These are phyloP conservation scores for Trichoderma koningiopsis DNA, from an alignment of 2,329 filamentous ascomycete genomes.

Conservation along the genomic window DNA sequence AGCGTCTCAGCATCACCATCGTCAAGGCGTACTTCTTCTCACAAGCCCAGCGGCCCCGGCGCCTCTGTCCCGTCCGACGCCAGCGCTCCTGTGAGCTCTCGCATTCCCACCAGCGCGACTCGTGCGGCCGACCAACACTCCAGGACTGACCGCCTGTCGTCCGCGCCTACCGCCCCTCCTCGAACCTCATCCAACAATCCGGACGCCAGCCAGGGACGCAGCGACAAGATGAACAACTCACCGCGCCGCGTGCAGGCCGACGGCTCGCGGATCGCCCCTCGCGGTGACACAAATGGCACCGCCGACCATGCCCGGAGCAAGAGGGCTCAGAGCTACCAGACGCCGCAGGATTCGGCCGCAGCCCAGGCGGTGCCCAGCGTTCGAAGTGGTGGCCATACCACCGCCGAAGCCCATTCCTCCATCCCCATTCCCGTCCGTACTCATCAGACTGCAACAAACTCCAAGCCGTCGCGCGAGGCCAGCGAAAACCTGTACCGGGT, in stretches of 20 bases:
- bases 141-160: slow-evolving; percentile 56
- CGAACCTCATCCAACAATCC: slow-evolving; percentile 74
- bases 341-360: slow-evolving; percentile 43
- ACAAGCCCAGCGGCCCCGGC: slow-evolving; percentile 55
- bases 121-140: slow-evolving; percentile 47
- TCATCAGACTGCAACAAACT: slow-evolving; percentile 45
- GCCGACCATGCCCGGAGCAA: slow-evolving; percentile 38
- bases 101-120: slow-evolving; percentile 48
- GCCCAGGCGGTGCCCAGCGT: slow-evolving; percentile 39
- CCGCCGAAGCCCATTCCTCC: slow-evolving; percentile 41
- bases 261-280: slow-evolving; percentile 40
- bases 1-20: slow-evolving; percentile 53
- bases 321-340: slow-evolving; percentile 34
- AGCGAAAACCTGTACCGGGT: slow-evolving; percentile 79
- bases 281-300: slow-evolving; percentile 36
- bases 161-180: slow-evolving; percentile 73
- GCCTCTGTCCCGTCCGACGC: slow-evolving; percentile 40
- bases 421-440: slow-evolving; percentile 46
- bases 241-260: slow-evolving; percentile 46
- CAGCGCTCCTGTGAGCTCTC: slow-evolving; percentile 51
- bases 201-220: slow-evolving; percentile 47
- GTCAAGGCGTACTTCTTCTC: slow-evolving; percentile 55
- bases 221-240: slow-evolving; percentile 48
- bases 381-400: slow-evolving; percentile 45
- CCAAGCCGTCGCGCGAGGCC: slow-evolving; percentile 69